Evolutionary conservation across 2,329 filamentous ascomycete genomes (phyloP), one percentile per base, ranked within the genome.

Genomic region (Didymosphaeria variabile): DNA sequence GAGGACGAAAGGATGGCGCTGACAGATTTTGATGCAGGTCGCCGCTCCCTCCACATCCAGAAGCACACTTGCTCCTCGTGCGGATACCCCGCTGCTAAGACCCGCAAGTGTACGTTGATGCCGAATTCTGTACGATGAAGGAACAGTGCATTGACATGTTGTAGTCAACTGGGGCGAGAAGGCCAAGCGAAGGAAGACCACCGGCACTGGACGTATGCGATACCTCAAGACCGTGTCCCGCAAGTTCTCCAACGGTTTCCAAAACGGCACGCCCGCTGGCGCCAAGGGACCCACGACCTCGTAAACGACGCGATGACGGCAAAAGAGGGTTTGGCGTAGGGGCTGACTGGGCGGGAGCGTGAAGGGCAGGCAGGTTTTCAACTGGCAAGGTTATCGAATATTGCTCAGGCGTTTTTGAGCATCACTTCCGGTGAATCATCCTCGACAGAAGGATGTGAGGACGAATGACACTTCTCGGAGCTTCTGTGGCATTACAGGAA

Each of bases 81-180:
- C 88, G 95, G 94, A 82, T 99, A 97, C 87, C 95, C 95, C 81
- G 86, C 93, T 81, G 95, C 95, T 84, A 97, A 97, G 90, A 94
- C 88, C 84, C 90, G 95, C 84, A 96, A 97, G 90, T 99, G 94
- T 98, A 97, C 82, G 94, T 92, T 65, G n/a, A 57, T 55, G 49
- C 50, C 56, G 46, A 51, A 57, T 9, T 44, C 53, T 60, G 32
- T 44, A 45, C 40, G 51, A 55, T 19, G 57, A 60, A 46, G 57
- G 36, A 60, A 60, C 38, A 64, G 60, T 51, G 58, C 55, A 61
- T 72, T 77, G 66, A 77, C 71, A 68, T 55, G 57, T 49, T 52
- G 77, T 81, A 98, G 94, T 90, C 91, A 97, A 99, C 92, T 99
- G 95, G 95, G 89, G 92, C 84, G 94, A 98, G 90, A 99, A 99